A percentile compares a stretch with the other conserved stretches of the same genome.
These are phyloP conservation scores for Paraconiothyrium sp. DNA, from an alignment of 2,329 filamentous ascomycete genomes.

Conservation along the genomic window DNA sequence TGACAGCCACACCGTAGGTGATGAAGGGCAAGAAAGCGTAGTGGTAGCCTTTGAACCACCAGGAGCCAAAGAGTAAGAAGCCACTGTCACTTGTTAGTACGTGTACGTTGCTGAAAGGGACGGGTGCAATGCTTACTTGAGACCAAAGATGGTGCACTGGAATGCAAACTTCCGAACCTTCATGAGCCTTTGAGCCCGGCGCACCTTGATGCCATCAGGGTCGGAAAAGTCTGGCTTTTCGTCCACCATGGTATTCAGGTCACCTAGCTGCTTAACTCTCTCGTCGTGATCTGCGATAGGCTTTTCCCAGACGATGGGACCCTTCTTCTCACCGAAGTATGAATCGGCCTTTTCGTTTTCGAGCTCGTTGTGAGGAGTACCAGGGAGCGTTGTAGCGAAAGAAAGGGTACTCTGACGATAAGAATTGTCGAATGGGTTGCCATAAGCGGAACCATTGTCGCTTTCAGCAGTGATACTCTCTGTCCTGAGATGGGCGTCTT, in stretches of 20 bases:
- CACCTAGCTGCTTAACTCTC: constrained; percentile 11
- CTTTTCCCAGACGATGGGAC: not conserved
- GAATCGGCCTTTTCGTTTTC: constrained; percentile 2
- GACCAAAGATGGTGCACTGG: constrained; percentile 17
- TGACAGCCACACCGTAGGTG: constrained; percentile 40
- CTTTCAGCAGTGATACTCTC: constrained; percentile 7
- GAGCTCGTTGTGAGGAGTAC: constrained; percentile 5
- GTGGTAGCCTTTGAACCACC: constrained; percentile 41
- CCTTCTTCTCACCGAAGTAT: constrained; percentile 7
- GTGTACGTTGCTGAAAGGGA: not conserved
- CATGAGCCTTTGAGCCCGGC: constrained; percentile 15
- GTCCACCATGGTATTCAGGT: constrained; percentile 18
- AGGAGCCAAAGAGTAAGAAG: constrained; percentile 23
- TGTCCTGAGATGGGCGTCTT: constrained; percentile 11
- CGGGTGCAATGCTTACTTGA: constrained; percentile 15
- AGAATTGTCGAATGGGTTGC: constrained; percentile 9
- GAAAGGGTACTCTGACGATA: constrained; percentile 9
- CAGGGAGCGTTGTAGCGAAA: constrained; percentile 13
- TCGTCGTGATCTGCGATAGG: not conserved
- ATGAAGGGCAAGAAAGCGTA: constrained; percentile 58
- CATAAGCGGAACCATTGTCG: not conserved
- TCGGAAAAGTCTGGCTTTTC: constrained; percentile 19
- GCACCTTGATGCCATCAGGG: constrained; percentile 14
- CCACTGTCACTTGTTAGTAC: constrained; percentile 12
- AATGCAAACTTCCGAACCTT: constrained; percentile 11